Conservation (phyloP, 2,329 filamentous ascomycete genomes). For the Fusarium nematophilum region DNA sequence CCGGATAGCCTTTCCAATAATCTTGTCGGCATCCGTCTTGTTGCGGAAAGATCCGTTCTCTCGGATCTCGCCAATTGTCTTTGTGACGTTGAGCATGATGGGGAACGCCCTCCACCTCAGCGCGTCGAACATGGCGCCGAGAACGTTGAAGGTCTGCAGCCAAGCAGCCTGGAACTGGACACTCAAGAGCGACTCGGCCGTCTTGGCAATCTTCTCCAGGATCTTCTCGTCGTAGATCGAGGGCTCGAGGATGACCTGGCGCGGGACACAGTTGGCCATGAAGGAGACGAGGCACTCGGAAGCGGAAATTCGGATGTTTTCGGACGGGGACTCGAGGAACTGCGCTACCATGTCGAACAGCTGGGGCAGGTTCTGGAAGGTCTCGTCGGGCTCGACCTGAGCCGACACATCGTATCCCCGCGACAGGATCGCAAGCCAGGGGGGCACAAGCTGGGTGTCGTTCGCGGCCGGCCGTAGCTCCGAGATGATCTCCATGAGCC, state of each 20-base stretch:
- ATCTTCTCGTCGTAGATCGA: constrained; percentile 94
- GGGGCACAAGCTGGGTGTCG: constrained; percentile 92
- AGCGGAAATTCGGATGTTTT: constrained; percentile 93
- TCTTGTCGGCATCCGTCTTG: constrained; percentile 93
- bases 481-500: constrained; percentile 89
- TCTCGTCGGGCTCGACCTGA: constrained; percentile 88
- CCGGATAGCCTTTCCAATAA: constrained; percentile 87
- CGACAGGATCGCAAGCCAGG: constrained; percentile 96
- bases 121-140: constrained; percentile 87
- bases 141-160: constrained; percentile 92
- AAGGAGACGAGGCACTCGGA: constrained; percentile 96
- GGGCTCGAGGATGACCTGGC: constrained; percentile 84
- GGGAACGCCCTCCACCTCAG: constrained; percentile 87
- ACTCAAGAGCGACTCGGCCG: constrained; percentile 79
- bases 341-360: constrained; percentile 82
- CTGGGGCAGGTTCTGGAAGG: constrained; percentile 88
- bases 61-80: constrained; percentile 86
- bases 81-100: constrained; percentile 79
- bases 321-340: constrained; percentile 87
- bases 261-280: constrained; percentile 87
- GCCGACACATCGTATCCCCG: constrained; percentile 94
- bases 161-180: constrained; percentile 95
- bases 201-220: constrained; percentile 81
- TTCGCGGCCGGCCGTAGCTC: constrained; percentile 92
- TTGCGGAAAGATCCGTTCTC: constrained; percentile 88